phyloP scores from a whole-genome alignment of 2,329 filamentous ascomycete genomes.

The Thermoascus crustaceus region DNA sequence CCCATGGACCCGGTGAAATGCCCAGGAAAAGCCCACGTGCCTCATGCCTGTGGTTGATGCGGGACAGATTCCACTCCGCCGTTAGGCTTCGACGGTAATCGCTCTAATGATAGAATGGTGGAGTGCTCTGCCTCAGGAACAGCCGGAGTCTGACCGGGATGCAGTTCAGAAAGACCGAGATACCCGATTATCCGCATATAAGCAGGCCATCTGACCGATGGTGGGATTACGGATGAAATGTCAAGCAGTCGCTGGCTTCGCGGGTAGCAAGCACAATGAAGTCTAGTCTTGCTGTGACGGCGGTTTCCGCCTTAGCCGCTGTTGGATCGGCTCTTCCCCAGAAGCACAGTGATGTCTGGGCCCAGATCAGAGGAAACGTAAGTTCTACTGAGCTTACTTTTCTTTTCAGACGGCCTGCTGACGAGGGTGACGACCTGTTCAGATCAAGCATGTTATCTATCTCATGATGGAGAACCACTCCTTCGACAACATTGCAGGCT shows the following conservation, averaged over 20 bases:
- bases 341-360: constrained; percentile 4
- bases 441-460: constrained; percentile 31
- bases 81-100: no score
- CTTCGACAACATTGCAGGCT: constrained; percentile 35
- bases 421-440: not conserved
- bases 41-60: not conserved
- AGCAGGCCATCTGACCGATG: no score
- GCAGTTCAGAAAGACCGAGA: not conserved
- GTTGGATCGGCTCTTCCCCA: constrained; percentile 13
- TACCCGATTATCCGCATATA: no score
- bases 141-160: constrained; percentile 6
- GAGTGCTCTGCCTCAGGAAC: constrained; percentile 2
- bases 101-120: no score
- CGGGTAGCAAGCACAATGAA: constrained; percentile 12
- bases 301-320: constrained; percentile 8
- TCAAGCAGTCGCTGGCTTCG: no score
- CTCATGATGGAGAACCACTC: constrained; percentile 34
- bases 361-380: constrained; percentile 2
- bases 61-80: not conserved
- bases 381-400: not conserved
- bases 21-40: constrained; percentile 1
- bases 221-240: no score
- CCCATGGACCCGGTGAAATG: no score
- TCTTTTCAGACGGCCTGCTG: not conserved
- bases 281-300: constrained; percentile 7